Base-by-base conservation (phyloP, 1,284 basidiomycete species). In the Inonotus hispidus region DNA sequence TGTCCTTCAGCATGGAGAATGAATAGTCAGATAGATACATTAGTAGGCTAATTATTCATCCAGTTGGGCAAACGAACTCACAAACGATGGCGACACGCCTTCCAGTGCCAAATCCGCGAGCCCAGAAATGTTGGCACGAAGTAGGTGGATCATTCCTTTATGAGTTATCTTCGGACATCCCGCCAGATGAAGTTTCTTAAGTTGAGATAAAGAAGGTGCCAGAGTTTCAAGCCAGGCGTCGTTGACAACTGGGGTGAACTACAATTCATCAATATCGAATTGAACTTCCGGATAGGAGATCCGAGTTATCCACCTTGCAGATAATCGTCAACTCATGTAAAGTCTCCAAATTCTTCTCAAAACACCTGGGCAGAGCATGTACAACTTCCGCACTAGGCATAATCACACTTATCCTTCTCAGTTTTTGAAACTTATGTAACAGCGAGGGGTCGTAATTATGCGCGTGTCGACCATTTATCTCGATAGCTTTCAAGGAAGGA, bases 91-190 rank as follows among this genome's bases (percentile, higher is more conserved):
- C 1, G 85, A 84, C 29, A 90, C 69, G n/a, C 79, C 80, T 69
- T 90, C 86, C 16, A 90, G 72, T 2, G 80, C 80, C n/a, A 90
- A 71, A 1, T 74, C 74, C 0, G 74, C 56, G 8, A 90, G 73
- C 1, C 84, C 83, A 3, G 57, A 68, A 41, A 66, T 64, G 60
- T 76, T 84, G 10, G 67, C 62, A 2, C 74, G 73, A 0, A 87
- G 67, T 5, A 87, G 61, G 1, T 77, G 72, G 66, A 73, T 77
- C 1, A 90, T 70, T 0, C 88, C 87, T 11, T 67, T 63, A 53
- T 89, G 79, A 0, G 85, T 87, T n/a, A 89, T 80, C 66, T 79
- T 86, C 0, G 79, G 76, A 68, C 88, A 90, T 16, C 88, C 88
- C 0, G 80, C 78, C 13, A 91, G 71, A 59, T 81, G 76, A 1